Evolutionary conservation across 1,284 basidiomycete genomes (phyloP), one percentile per base, ranked within the genome.

Genomic region (Tilletia horrida): DNA sequence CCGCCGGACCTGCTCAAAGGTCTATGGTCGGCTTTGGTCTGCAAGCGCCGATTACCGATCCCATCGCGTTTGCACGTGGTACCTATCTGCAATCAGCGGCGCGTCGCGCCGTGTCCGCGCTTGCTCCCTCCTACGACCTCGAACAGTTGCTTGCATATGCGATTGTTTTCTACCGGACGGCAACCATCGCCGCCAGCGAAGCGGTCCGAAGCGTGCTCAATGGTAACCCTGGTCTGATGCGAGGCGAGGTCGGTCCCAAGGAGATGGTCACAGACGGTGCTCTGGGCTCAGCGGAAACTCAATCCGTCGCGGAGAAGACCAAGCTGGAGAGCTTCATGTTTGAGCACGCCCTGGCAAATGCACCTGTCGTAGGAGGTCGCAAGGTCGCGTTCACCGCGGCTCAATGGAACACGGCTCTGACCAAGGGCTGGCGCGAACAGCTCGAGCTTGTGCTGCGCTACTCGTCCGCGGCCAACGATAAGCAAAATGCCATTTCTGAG

Each of bases 121-220:
- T 81, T 1, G 76, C 80, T 1, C 69, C 73, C 6, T 78, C 78
- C 21, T 81, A 81, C 68, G 80, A 81, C 52, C 66, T 81, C 6
- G 71, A 74, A 21, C 79, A 77, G 13, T 76, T 81, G n/a, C 69
- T 80, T 11, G 80, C 80, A 3, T 74, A 76, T 6, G 75, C 77
- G 14, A 72, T 81, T 59, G 80, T 81, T 2, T 81, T 81, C 69
- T 79, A 81, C 70, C 76, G 80, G 21, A 81, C 80, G 8, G 80
- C 80, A 25, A 81, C 80, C 13, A 80, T 81, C 66, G 73, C 73
- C 9, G 75, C 76, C 13, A 75, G 73, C 2, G 78, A 80, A 61
- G 77, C 78, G 0, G 75, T 78, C 1, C 76, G 77, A 13, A 74
- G 73, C 3, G 80, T 81, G 11, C 73, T 81, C 7, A 66, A 66